A percentile compares a stretch with the other conserved stretches of the same genome.
phyloP scores from a whole-genome alignment of 1,284 basidiomycete genomes.

The Fomes fomentarius region DNA sequence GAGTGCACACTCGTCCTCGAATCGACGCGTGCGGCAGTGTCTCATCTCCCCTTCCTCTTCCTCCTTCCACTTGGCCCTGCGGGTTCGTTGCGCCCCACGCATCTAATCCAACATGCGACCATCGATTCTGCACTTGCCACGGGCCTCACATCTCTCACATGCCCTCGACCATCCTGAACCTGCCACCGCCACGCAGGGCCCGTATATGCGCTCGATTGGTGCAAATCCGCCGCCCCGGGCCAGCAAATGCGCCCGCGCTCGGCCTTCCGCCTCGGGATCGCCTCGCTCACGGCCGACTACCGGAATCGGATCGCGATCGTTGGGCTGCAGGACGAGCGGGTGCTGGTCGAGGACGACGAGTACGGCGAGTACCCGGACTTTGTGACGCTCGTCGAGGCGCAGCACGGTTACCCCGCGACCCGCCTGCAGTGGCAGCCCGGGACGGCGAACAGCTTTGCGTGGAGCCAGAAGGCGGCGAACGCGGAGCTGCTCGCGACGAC shows the following conservation, averaged over 20 bases:
- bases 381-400: slow-evolving; percentile 75
- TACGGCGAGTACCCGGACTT: slow-evolving; percentile 83
- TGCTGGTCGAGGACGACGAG: slow-evolving; percentile 76
- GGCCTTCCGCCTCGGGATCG: slow-evolving; percentile 78
- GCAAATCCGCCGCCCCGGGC: slow-evolving; percentile 75
- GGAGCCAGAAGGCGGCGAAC: slow-evolving; percentile 61
- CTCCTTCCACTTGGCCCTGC: neutral
- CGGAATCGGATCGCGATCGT: slow-evolving; percentile 81
- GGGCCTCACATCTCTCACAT: no score
- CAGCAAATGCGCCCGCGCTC: slow-evolving; percentile 74
- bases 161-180: neutral
- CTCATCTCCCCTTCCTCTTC: neutral
- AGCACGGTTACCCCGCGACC: slow-evolving; percentile 85
- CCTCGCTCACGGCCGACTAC: slow-evolving; percentile 80
- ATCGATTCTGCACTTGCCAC: no score
- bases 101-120: no score
- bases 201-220: slow-evolving; percentile 84
- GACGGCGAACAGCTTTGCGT: slow-evolving; percentile 59
- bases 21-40: neutral
- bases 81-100: no score
- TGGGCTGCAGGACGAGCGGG: slow-evolving; percentile 82
- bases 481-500: slow-evolving; percentile 89
- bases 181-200: slow-evolving; percentile 56
- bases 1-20: slow-evolving; percentile 34
- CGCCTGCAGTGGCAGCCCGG: slow-evolving; percentile 84